Evolutionary conservation across 1,139 yeast genomes (phyloP).

Genomic region (Saccharomyces hybrid): DNA sequence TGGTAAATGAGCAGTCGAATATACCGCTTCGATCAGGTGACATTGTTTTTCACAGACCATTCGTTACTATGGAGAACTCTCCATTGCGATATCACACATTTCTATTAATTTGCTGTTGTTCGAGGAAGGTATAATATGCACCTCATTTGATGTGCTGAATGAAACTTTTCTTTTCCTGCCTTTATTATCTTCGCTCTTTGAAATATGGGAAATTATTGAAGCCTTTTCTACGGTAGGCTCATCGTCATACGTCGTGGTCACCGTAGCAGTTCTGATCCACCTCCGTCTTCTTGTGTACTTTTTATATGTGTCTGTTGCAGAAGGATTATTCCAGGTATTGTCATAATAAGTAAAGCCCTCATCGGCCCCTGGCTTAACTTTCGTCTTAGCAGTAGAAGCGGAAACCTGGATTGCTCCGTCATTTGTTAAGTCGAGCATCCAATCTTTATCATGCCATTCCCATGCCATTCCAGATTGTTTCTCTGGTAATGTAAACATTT

Average conservation of each 20-base stretch:
- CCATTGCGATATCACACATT: slow-evolving; percentile 5
- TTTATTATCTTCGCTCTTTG: slow-evolving; percentile 1
- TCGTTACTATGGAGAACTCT: background rate
- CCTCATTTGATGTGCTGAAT: slow-evolving; percentile 24
- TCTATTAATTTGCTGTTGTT: background rate
- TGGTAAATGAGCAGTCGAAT: background rate
- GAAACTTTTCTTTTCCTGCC: slow-evolving; percentile 24
- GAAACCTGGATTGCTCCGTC: slow-evolving; percentile 77
- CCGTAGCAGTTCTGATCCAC: slow-evolving; percentile 91
- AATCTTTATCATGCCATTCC: slow-evolving; percentile 91
- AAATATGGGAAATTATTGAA: background rate
- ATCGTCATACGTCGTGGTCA: background rate
- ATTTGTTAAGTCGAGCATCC: slow-evolving; percentile 85
- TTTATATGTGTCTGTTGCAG: slow-evolving; percentile 80
- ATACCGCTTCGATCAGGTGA: no score
- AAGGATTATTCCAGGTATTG: slow-evolving; percentile 89
- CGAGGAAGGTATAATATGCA: slow-evolving; percentile 23
- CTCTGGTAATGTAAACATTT: slow-evolving; percentile 70
- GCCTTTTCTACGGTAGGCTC: background rate
- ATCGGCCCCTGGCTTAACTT: slow-evolving; percentile 68
- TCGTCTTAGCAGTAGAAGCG: slow-evolving; percentile 57
- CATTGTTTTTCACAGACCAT: background rate
- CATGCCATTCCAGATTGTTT: slow-evolving; percentile 66
- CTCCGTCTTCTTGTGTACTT: slow-evolving; percentile 91
- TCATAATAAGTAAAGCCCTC: slow-evolving; percentile 88